Conservation (phyloP, 306 rosid genomes). For the Phaseolus lunatus region DNA sequence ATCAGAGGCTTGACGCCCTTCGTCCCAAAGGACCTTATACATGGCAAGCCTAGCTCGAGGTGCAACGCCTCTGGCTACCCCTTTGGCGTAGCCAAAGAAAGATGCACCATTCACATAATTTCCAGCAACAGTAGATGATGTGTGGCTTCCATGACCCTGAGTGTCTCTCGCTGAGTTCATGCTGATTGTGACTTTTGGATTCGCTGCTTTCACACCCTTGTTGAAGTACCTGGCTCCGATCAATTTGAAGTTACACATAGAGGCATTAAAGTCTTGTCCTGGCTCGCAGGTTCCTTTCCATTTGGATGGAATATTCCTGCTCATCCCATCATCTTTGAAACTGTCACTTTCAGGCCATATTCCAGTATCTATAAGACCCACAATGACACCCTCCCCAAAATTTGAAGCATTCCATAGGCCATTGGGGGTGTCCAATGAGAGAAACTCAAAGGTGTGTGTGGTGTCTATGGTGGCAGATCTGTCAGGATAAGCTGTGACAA, state of each 20-base stretch:
- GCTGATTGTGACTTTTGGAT: conserved; percentile 25
- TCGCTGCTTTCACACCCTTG: conserved; percentile 46
- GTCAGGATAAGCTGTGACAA: conserved; percentile 49
- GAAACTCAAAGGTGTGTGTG: conserved; percentile 52
- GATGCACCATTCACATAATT: conserved; percentile 47
- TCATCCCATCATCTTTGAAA: conserved; percentile 51
- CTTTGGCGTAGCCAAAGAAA: conserved; percentile 49
- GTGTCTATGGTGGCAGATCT: conserved; percentile 45
- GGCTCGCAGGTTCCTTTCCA: conserved; percentile 57
- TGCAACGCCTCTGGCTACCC: conserved; percentile 53
- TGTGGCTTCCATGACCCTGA: conserved; percentile 48
- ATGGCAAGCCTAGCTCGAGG: conserved; percentile 47
- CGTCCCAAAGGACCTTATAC: conserved; percentile 50
- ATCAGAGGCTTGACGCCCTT: conserved; percentile 51
- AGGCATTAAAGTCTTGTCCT: conserved; percentile 52
- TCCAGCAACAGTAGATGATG: conserved; percentile 53
- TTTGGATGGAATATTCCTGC: conserved; percentile 38
- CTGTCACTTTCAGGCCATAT: conserved; percentile 58
- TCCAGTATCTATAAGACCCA: conserved; percentile 48
- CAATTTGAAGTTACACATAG: conserved; percentile 49
- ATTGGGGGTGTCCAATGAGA: conserved; percentile 43
- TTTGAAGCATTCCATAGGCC: conserved; percentile 51
- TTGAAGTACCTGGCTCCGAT: conserved; percentile 56
- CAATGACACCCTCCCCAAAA: conserved; percentile 45
- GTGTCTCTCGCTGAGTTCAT: conserved; percentile 59